Conservation (phyloP, 2,329 filamentous ascomycete species). For the Colletotrichum sp. region DNA sequence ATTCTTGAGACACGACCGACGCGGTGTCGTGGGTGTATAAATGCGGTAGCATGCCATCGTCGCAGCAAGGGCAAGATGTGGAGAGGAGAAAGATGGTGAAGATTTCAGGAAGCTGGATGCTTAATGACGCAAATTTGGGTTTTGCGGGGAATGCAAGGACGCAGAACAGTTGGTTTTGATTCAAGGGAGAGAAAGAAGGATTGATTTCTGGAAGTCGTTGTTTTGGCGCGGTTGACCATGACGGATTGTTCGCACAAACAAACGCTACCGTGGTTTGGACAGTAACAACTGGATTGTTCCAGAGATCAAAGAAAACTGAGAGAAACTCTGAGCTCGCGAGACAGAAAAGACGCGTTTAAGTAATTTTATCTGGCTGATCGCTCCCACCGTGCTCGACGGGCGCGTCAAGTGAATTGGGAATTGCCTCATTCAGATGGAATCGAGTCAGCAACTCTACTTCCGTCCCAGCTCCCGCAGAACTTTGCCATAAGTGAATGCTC, state of each 20-base stretch:
- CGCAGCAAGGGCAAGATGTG: rapidly evolving
- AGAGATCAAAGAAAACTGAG: not conserved
- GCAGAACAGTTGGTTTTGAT: not conserved
- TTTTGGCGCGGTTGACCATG: not conserved
- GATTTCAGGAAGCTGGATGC: not conserved
- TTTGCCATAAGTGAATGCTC: not conserved
- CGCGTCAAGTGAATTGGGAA: not conserved
- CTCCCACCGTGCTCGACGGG: too few relatives aligned
- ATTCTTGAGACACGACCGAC: not conserved
- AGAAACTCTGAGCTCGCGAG: rapidly evolving
- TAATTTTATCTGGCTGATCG: not conserved
- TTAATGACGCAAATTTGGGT: not conserved
- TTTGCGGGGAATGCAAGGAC: not conserved
- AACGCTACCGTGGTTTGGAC: rapidly evolving
- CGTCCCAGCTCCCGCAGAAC: not conserved
- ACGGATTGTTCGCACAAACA: not conserved
- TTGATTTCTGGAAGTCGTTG: not conserved
- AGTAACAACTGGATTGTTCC: not conserved
- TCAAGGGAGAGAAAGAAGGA: not conserved
- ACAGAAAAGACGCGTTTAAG: not conserved
- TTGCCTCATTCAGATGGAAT: not conserved
- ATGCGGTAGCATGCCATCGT: not conserved
- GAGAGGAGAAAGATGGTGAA: not conserved
- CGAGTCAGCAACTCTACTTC: rapidly evolving
- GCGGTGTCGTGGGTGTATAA: not conserved